These are phyloP conservation scores for Globisporangium cederbergense DNA, from an alignment of 352 stramenopile species.

Conservation along the genomic window DNA sequence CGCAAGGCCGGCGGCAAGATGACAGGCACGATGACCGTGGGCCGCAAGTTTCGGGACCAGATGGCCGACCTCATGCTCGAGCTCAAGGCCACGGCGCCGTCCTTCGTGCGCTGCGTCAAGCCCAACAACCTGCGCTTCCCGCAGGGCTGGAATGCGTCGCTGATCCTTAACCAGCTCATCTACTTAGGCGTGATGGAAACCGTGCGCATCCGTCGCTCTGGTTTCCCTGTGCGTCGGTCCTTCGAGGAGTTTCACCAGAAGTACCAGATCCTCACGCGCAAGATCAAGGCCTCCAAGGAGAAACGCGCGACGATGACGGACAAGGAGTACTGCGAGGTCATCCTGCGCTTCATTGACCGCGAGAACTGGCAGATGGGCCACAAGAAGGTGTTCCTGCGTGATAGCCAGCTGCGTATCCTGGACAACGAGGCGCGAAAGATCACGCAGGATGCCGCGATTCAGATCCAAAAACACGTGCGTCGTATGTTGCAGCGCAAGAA, in stretches of 20 bases:
- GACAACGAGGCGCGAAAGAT: conserved; percentile 87
- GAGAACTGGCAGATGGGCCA: conserved; percentile 88
- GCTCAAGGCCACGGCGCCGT: conserved; percentile 75
- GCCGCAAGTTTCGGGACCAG: conserved; percentile 88
- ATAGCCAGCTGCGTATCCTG: conserved; percentile 76
- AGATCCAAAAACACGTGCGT: conserved; percentile 76
- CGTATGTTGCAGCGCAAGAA: conserved; percentile 63
- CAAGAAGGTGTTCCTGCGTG: conserved; percentile 87
- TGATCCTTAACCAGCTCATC: conserved; percentile 89
- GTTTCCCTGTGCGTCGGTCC: conserved; percentile 82
- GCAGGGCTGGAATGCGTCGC: conserved; percentile 79
- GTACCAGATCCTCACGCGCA: conserved; percentile 84
- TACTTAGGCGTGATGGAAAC: conserved; percentile 90
- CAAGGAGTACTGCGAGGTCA: conserved; percentile 82
- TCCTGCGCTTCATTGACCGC: conserved; percentile 70
- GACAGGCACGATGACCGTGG: conserved; percentile 88
- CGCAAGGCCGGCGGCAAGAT: conserved; percentile 83
- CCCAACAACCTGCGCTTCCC: conserved; percentile 89
- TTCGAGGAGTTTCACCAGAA: conserved; percentile 87
- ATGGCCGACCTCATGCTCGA: conserved; percentile 87
- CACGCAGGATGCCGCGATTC: conserved; percentile 67
- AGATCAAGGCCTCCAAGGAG: conserved; percentile 48
- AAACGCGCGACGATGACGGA: conserved; percentile 55
- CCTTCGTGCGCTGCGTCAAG: conserved; percentile 92
- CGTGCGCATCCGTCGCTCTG: conserved; percentile 84